Evolutionary conservation across 2,329 filamentous ascomycete species (phyloP).

Genomic region (Ophiostoma sp.): DNA sequence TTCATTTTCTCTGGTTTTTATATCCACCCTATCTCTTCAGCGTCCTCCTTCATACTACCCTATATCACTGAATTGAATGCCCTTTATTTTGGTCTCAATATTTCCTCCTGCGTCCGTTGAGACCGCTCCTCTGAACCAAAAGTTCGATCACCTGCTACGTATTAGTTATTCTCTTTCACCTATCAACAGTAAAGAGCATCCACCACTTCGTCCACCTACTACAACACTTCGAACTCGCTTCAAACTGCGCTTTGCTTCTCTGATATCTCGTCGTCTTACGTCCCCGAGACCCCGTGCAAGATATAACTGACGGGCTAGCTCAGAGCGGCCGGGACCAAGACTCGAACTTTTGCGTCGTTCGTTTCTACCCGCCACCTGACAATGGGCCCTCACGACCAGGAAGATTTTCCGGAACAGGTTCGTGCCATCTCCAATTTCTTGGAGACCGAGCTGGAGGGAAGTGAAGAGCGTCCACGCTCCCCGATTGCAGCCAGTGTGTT

Average conservation of each 20-base stretch:
- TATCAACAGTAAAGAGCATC: too few relatives aligned
- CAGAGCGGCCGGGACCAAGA: not conserved
- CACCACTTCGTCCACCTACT: too few relatives aligned
- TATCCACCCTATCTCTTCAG: too few relatives aligned
- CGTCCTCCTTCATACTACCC: too few relatives aligned
- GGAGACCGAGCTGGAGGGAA: not conserved
- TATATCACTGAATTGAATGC: too few relatives aligned
- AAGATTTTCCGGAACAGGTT: constrained; percentile 1
- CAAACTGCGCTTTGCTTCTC: not conserved
- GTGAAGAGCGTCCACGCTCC: not conserved
- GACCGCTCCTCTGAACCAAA: too few relatives aligned
- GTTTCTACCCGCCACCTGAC: not conserved
- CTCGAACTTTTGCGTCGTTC: constrained; percentile 7
- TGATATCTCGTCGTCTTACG: not conserved
- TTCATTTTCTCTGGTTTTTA: too few relatives aligned
- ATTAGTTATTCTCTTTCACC: too few relatives aligned
- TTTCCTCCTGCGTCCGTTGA: too few relatives aligned
- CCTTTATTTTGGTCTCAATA: too few relatives aligned
- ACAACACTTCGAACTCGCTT: too few relatives aligned
- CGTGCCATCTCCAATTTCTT: not conserved
- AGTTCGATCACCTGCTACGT: too few relatives aligned
- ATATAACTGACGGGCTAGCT: not conserved
- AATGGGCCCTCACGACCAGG: not conserved
- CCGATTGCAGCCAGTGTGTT: constrained; percentile 8
- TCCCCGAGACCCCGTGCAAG: not conserved